Percentiles rank a stretch among this genome's conserved stretches.
phyloP scores from a whole-genome alignment of 306 rosid genomes.

The Nissolia schottii region DNA sequence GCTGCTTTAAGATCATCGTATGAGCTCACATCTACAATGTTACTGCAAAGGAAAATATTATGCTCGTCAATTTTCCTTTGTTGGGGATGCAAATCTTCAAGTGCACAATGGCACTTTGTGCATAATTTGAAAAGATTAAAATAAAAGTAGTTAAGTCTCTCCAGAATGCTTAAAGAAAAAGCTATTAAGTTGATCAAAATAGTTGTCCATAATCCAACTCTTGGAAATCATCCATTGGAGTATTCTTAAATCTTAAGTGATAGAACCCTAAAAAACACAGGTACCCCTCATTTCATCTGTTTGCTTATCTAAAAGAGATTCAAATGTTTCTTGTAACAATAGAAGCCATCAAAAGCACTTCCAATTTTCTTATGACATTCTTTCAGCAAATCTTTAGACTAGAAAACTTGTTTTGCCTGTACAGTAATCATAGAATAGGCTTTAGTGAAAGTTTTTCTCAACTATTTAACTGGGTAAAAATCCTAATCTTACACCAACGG shows the following conservation, averaged over 20 bases:
- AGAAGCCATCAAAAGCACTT: not conserved
- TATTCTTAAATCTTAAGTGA: not conserved
- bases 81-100: not conserved
- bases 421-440: not conserved
- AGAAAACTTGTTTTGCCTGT: not conserved
- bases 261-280: not conserved
- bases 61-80: slow-evolving; percentile 14
- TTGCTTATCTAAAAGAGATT: not conserved
- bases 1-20: slow-evolving; percentile 88
- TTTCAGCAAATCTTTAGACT: not conserved
- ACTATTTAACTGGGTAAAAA: not conserved
- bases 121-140: not conserved
- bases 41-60: slow-evolving; percentile 46
- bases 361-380: not conserved
- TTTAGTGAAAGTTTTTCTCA: not conserved
- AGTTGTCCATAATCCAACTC: not conserved
- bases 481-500: not conserved
- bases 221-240: not conserved
- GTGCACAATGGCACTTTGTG: not conserved
- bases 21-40: slow-evolving; percentile 78
- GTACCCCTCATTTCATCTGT: not conserved
- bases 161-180: not conserved
- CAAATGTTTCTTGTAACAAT: not conserved
- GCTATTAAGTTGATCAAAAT: not conserved
- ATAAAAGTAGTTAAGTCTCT: not conserved